Evolutionary conservation across 805 yeast species (phyloP).

Genomic region (Barnettozyma vustinii): DNA sequence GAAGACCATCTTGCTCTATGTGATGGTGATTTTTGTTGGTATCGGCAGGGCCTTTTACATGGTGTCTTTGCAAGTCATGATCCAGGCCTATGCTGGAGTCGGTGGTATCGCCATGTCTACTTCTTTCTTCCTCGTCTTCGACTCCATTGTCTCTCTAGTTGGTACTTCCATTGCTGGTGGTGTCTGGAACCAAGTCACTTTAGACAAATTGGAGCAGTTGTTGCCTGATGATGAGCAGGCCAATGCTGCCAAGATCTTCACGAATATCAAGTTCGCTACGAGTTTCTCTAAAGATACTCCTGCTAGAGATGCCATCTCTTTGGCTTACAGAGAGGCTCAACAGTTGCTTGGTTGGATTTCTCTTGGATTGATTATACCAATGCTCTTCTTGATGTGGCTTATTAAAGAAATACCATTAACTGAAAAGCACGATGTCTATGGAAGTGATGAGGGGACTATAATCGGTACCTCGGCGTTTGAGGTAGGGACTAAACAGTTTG

Average conservation of each 20-base stretch:
- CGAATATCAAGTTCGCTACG: constrained; percentile 22
- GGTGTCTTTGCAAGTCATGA: constrained; percentile 22
- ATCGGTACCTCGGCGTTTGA: background rate
- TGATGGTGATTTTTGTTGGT: constrained; percentile 25
- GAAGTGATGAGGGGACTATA: constrained; percentile 9
- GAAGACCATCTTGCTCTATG: constrained; percentile 10
- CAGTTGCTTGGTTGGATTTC: constrained; percentile 29
- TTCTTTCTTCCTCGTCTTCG: constrained; percentile 26
- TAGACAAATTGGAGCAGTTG: constrained; percentile 17
- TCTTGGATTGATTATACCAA: constrained; percentile 25
- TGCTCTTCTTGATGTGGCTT: constrained; percentile 26
- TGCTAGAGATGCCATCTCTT: constrained; percentile 25
- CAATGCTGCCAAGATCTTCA: constrained; percentile 24
- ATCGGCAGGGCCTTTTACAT: constrained; percentile 26
- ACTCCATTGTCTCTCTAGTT: constrained; percentile 26
- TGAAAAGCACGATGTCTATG: constrained; percentile 19
- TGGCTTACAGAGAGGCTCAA: constrained; percentile 27
- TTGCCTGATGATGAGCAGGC: constrained; percentile 19
- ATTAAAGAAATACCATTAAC: constrained; percentile 23
- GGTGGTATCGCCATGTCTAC: constrained; percentile 29
- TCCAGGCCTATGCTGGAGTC: constrained; percentile 27
- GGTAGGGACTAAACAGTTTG: background rate
- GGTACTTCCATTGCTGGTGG: constrained; percentile 27
- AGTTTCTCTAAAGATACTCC: constrained; percentile 24
- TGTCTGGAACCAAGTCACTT: constrained; percentile 25